These are phyloP conservation scores for Mrakia gelida DNA, from an alignment of 768 basidiomycete genomes.

Conservation along the genomic window DNA sequence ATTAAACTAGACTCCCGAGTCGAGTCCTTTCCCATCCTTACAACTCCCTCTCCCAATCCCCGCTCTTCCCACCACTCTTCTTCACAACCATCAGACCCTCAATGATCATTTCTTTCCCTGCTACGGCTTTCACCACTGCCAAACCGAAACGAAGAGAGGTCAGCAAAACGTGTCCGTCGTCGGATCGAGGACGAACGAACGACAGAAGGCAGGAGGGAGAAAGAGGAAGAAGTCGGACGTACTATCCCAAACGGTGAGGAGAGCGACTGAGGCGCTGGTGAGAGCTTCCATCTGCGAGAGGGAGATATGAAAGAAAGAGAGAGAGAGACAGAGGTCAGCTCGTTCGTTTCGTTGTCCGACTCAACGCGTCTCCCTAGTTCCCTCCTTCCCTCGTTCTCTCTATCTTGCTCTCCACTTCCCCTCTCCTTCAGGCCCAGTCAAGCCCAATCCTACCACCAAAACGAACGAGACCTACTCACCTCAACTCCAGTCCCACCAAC, in stretches of 20 bases:
- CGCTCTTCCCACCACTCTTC: constrained; percentile 72
- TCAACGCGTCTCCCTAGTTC: background rate
- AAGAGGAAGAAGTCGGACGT: background rate
- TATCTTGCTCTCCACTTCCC: background rate
- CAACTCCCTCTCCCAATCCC: constrained; percentile 53
- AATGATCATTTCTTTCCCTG: constrained; percentile 81
- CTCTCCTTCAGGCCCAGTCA: too few species aligned
- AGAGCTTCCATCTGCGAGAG: constrained; percentile 76
- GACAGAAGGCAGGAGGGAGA: background rate
- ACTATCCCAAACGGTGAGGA: constrained; percentile 81
- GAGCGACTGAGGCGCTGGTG: constrained; percentile 70
- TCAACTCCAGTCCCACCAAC: constrained; percentile 77
- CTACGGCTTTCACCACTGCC: constrained; percentile 73
- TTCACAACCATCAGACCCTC: constrained; percentile 58
- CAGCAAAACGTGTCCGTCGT: background rate
- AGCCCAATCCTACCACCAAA: too few species aligned
- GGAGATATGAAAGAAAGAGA: background rate
- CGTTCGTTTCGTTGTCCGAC: constrained; percentile 43
- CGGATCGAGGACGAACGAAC: background rate
- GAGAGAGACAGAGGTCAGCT: background rate
- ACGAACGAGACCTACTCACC: too few species aligned
- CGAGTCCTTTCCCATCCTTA: too few species aligned
- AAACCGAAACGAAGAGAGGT: background rate
- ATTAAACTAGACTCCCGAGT: too few species aligned
- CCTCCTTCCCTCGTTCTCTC: background rate